Base-by-base conservation (phyloP, 202 grass and related monocot genomes). In the Bolboschoenoplectus hybrid region DNA sequence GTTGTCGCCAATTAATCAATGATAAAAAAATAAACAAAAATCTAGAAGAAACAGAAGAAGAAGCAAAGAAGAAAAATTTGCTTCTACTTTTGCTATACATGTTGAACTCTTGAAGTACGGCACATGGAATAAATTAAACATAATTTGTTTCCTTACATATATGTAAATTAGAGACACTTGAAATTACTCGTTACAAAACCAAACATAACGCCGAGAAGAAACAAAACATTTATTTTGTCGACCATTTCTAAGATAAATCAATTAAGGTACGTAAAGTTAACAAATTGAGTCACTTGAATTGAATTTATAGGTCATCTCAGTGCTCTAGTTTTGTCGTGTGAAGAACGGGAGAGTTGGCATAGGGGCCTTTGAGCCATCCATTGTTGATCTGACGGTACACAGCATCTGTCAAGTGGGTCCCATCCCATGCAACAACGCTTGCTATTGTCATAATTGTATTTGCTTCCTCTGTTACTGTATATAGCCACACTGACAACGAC, bases 371-470 rank as follows among this genome's bases (percentile, higher is more conserved):
- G 88, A 97, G 94, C 92, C 91, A 97, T 3, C 88, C 92, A 7
- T 94, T 63, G 80, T 92, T 87, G 80, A 97, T 92, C 7, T 88
- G 88, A 2, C 87, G 86, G 85, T 97, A 90, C 35, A 92, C 94
- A 0, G 88, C 92, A 87, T 97, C 94, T 0, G 94, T 97, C 46
- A 94, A 84, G 83, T 97, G 94, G 84, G 94, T 91, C 20, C 94
- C 94, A 50, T 97, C 94, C 94, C 92, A 92, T 94, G 55, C 92
- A 91, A 67, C 94, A 97, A 74, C 92, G 86, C 2, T 87, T 90
- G 8, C 72, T 65, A 72, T 92, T 94, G 87, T 94, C 93, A 86
- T 94, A 92, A 88, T 94, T 94, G 90, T 94, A 97, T 51, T 61
- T 73, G 46, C 94, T 90, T 61, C 94, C 92, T 44, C 91, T 26